Percentiles rank a stretch among this genome's conserved stretches.
These are phyloP conservation scores for Xylariaceae sp. DNA, from an alignment of 2,329 filamentous ascomycete species.

Conservation along the genomic window DNA sequence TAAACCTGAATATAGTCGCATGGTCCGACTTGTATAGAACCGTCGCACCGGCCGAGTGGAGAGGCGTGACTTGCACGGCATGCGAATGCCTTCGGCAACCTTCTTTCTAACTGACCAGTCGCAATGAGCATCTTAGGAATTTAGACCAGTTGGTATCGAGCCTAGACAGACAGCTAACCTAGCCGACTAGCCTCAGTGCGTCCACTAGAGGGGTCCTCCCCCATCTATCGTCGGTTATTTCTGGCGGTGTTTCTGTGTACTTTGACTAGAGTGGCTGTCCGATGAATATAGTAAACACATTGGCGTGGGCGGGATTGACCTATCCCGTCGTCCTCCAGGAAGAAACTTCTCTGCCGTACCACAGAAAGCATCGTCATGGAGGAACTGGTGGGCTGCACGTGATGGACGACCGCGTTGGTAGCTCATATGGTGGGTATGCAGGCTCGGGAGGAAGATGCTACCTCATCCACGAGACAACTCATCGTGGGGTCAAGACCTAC, in stretches of 20 bases:
- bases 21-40: conserved; percentile 7
- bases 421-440: conserved; percentile 21
- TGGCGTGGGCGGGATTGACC: neutral
- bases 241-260: conserved; percentile 5
- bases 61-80: conserved; percentile 23
- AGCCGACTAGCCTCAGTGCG: conserved; percentile 10
- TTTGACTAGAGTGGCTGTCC: neutral
- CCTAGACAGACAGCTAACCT: conserved; percentile 11
- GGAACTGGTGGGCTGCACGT: conserved; percentile 16
- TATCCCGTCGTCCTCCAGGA: neutral
- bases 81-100: conserved; percentile 24
- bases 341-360: neutral
- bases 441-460: conserved; percentile 25
- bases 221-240: conserved; percentile 5
- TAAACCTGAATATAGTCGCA: neutral
- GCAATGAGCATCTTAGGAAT: conserved; percentile 21
- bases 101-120: conserved; percentile 16
- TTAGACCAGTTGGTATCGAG: conserved; percentile 17
- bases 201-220: conserved; percentile 10
- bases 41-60: conserved; percentile 7
- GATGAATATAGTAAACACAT: conserved; percentile 2
- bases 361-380: conserved; percentile 1
- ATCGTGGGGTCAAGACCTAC: conserved; percentile 20
- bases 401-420: conserved; percentile 20
- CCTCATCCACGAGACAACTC: conserved; percentile 27